Percentiles rank a stretch among this genome's conserved stretches.
phyloP scores from a whole-genome alignment of 2,329 filamentous ascomycete genomes.

The Rutstroemia sydowiana region DNA sequence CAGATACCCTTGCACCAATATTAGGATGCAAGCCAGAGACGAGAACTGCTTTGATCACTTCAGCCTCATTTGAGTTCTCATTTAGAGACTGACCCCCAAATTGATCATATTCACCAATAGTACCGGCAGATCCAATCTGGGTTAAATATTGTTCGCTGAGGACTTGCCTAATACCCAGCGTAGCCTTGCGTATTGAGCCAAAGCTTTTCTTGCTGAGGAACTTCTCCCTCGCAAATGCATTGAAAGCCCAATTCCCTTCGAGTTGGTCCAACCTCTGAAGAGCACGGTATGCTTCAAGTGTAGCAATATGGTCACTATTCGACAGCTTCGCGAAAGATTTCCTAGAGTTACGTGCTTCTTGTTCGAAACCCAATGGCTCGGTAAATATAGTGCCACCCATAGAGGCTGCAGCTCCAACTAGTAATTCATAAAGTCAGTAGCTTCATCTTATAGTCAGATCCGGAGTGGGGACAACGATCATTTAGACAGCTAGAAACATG shows the following conservation, averaged over 20 bases:
- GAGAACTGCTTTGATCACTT: conserved; percentile 40
- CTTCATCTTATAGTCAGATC: too few relatives aligned
- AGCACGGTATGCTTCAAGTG: conserved; percentile 37
- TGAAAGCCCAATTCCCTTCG: background rate
- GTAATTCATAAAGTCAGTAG: too few relatives aligned
- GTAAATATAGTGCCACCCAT: conserved; percentile 80
- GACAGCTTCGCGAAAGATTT: conserved; percentile 54
- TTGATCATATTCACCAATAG: conserved; percentile 4
- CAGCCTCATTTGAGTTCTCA: conserved; percentile 35
- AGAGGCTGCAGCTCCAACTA: conserved; percentile 64
- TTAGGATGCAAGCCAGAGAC: conserved; percentile 40
- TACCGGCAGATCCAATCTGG: background rate
- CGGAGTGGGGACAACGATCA: too few relatives aligned
- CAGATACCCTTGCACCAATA: conserved; percentile 27
- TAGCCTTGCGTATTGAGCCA: too few relatives aligned
- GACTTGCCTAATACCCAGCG: too few relatives aligned
- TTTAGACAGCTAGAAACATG: too few relatives aligned
- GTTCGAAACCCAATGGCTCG: conserved; percentile 68
- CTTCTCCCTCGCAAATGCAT: conserved; percentile 15
- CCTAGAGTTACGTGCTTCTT: conserved; percentile 64
- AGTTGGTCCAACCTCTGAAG: conserved; percentile 29
- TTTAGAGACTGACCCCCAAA: conserved; percentile 35
- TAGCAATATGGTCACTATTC: conserved; percentile 39
- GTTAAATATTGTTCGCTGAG: background rate
- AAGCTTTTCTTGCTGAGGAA: conserved; percentile 24